Percentiles rank a stretch among this genome's conserved stretches.
Conservation (phyloP, 768 basidiomycete genomes). For the Rhodocollybia butyracea region DNA sequence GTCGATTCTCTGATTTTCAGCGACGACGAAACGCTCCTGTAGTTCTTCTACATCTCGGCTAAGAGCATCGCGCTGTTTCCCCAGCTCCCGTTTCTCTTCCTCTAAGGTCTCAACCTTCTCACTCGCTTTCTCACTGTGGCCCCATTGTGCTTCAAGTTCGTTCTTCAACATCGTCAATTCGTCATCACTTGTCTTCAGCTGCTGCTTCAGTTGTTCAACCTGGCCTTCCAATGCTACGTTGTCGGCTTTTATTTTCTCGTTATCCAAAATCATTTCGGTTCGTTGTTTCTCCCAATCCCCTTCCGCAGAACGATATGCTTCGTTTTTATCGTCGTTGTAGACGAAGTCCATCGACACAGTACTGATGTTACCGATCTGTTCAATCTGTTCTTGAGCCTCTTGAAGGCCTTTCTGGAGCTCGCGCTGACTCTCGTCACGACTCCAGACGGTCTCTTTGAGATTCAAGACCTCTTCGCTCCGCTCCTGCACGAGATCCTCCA, state of each 20-base stretch:
- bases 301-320: constrained; percentile 38
- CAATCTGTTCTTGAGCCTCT: constrained; percentile 59
- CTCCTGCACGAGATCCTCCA: constrained; percentile 47
- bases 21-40: background rate
- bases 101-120: constrained; percentile 42
- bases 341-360: constrained; percentile 39
- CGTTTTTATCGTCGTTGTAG: constrained; percentile 38
- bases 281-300: constrained; percentile 51
- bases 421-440: constrained; percentile 49
- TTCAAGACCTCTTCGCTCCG: constrained; percentile 39
- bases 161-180: constrained; percentile 48
- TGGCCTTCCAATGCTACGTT: constrained; percentile 42
- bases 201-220: constrained; percentile 36
- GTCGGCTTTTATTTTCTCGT: constrained; percentile 42
- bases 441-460: constrained; percentile 43
- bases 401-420: constrained; percentile 51
- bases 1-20: constrained; percentile 1
- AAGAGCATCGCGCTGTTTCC: constrained; percentile 27
- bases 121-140: constrained; percentile 52
- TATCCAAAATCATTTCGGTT: constrained; percentile 37
- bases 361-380: constrained; percentile 49
- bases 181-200: constrained; percentile 39
- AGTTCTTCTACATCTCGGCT: background rate
- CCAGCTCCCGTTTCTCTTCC: constrained; percentile 31
- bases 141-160: constrained; percentile 74